Evolutionary conservation across 495 filamentous ascomycete genomes (phyloP).

Genomic region (Chaetomium fimeti): DNA sequence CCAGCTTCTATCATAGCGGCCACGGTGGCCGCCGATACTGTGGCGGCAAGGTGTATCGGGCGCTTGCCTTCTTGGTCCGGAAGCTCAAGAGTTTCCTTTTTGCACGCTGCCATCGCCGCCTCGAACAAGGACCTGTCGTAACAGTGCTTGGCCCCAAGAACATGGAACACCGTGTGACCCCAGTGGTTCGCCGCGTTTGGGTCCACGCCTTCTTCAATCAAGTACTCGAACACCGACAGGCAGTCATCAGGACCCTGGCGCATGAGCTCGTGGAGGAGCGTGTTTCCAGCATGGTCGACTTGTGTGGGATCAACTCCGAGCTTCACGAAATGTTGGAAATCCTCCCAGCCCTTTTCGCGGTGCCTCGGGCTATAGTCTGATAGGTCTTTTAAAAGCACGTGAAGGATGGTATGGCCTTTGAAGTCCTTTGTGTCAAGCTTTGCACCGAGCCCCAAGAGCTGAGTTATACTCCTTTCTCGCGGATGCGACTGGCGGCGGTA

Average conservation of each 20-base stretch:
- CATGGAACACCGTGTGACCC: slow-evolving; percentile 19
- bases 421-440: slow-evolving; percentile 18
- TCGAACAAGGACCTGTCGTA: background rate
- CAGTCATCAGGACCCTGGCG: background rate
- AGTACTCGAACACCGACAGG: background rate
- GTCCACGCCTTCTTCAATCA: slow-evolving; percentile 15
- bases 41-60: slow-evolving; percentile 40
- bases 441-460: slow-evolving; percentile 11
- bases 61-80: slow-evolving; percentile 17
- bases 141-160: background rate
- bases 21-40: slow-evolving; percentile 34
- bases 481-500: background rate
- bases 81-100: slow-evolving; percentile 1
- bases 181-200: slow-evolving; percentile 18
- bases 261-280: slow-evolving; percentile 18
- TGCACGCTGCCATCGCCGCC: slow-evolving; percentile 3
- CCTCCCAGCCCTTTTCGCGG: slow-evolving; percentile 1
- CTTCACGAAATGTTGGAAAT: background rate
- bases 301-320: slow-evolving; percentile 8
- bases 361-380: background rate
- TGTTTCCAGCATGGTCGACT: slow-evolving; percentile 21
- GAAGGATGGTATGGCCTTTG: slow-evolving; percentile 18
- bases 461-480: background rate
- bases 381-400: slow-evolving; percentile 5
- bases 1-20: slow-evolving; percentile 39